phyloP scores from a whole-genome alignment of 1,284 basidiomycete species.

The Cystobasidium pallidum region DNA sequence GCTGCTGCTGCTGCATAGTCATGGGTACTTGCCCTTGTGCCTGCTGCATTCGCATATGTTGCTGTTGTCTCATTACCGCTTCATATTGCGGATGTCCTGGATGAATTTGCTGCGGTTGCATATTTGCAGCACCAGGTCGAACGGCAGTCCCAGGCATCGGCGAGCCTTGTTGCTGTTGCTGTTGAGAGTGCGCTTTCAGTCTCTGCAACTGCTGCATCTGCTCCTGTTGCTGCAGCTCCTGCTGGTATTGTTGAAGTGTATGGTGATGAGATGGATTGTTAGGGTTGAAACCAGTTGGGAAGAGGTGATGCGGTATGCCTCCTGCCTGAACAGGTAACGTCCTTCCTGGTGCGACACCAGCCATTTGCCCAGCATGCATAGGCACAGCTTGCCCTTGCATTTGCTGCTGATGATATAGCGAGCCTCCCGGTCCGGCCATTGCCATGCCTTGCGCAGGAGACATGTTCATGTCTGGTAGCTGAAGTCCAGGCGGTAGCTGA shows the following conservation, averaged over 20 bases:
- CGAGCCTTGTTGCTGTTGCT: conserved; percentile 9
- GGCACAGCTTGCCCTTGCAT: not conserved
- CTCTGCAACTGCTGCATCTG: conserved; percentile 23
- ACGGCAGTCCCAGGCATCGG: conserved; percentile 5
- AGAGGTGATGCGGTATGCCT: conserved; percentile 23
- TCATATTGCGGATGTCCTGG: conserved; percentile 27
- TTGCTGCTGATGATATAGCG: conserved; percentile 2
- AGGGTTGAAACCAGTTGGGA: conserved; percentile 26
- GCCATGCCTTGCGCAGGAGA: conserved; percentile 8
- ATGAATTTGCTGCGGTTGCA: conserved; percentile 13
- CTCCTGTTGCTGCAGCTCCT: conserved; percentile 25
- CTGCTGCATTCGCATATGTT: conserved; percentile 17
- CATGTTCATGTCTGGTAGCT: not conserved
- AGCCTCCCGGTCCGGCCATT: not conserved
- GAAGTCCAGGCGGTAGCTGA: conserved; percentile 7
- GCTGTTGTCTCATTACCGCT: conserved; percentile 30
- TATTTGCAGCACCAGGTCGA: conserved; percentile 14
- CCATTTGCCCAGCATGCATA: not conserved
- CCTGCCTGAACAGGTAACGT: not conserved
- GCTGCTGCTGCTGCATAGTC: conserved; percentile 11
- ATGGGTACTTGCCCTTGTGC: conserved; percentile 10
- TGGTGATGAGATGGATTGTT: conserved; percentile 28
- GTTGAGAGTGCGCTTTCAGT: conserved; percentile 16
- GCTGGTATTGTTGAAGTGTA: conserved; percentile 18
- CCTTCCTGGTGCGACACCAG: not conserved